A percentile compares a stretch with the other conserved stretches of the same genome.
These are phyloP conservation scores for Pyrus communis DNA, from an alignment of 306 rosid genomes.

Conservation along the genomic window DNA sequence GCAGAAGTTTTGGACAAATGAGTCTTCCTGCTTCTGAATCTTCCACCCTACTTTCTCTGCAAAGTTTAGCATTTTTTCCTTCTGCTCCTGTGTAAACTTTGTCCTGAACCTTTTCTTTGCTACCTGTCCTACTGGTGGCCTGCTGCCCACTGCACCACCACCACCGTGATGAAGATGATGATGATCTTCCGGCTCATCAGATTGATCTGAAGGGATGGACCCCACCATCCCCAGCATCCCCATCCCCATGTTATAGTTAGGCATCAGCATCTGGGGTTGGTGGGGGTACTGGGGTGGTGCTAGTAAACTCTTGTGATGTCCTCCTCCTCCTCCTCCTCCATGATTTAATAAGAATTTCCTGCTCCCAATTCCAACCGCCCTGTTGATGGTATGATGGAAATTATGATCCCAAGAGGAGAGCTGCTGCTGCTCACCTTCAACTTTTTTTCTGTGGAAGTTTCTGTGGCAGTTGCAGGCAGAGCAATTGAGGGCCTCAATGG, in stretches of 20 bases:
- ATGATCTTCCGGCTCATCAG: conserved; percentile 30
- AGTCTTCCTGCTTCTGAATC: conserved; percentile 29
- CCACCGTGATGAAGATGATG: neutral
- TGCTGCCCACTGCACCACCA: neutral
- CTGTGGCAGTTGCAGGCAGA: conserved; percentile 88
- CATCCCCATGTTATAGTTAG: conserved; percentile 42
- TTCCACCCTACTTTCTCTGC: conserved; percentile 32
- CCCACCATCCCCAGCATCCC: conserved; percentile 29
- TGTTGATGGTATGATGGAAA: neutral
- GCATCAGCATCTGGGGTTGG: conserved; percentile 56
- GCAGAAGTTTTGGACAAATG: conserved; percentile 23
- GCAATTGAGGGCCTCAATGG: conserved; percentile 70
- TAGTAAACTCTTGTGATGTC: neutral
- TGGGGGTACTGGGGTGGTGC: conserved; percentile 22
- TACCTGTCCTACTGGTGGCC: neutral
- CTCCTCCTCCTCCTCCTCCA: neutral
- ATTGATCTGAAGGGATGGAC: conserved; percentile 42
- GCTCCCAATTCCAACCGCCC: conserved; percentile 15
- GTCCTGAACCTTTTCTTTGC: conserved; percentile 29
- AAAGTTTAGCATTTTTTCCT: conserved; percentile 24
- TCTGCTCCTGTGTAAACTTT: conserved; percentile 27
- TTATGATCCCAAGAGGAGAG: neutral
- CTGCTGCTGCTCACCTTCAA: conserved; percentile 27
- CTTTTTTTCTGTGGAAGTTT: conserved; percentile 82
- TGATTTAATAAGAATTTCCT: conserved; percentile 41